A percentile compares a stretch with the other conserved stretches of the same genome.
These are phyloP conservation scores for Pseudocohnilembus persalinus DNA, from an alignment of 169 alveolate genomes.

Conservation along the genomic window DNA sequence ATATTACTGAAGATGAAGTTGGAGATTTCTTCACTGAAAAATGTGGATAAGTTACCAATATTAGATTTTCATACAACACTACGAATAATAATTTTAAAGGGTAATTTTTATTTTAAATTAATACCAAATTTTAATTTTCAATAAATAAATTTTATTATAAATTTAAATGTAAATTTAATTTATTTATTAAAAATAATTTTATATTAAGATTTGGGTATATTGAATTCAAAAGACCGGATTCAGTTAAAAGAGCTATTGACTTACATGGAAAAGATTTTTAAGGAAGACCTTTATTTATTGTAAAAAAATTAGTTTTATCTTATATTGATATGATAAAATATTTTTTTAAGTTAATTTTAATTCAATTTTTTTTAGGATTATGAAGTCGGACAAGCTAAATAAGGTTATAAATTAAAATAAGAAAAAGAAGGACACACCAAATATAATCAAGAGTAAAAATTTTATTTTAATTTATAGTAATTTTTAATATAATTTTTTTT, in stretches of 20 bases:
- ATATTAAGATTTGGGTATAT: conserved; percentile 19
- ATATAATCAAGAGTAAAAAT: background rate
- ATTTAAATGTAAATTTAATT: too few species aligned
- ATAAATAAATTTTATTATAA: too few species aligned
- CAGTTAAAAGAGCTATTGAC: conserved; percentile 16
- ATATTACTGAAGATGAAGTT: conserved; percentile 25
- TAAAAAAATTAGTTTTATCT: background rate
- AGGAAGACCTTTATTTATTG: conserved; percentile 13
- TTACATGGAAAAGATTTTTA: conserved; percentile 34
- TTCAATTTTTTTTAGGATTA: background rate
- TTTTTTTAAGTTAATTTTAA: too few species aligned
- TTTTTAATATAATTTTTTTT: too few species aligned
- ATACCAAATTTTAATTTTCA: too few species aligned
- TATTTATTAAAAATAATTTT: too few species aligned
- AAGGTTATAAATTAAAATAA: background rate
- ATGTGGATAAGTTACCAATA: conserved; percentile 23
- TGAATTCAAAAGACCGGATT: conserved; percentile 16
- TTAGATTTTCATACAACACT: conserved; percentile 28
- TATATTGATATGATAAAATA: too few species aligned
- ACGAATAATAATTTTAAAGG: conserved; percentile 13
- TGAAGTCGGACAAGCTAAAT: background rate
- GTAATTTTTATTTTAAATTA: background rate
- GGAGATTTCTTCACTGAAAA: conserved; percentile 28
- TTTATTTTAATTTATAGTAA: too few species aligned
- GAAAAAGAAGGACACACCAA: background rate